phyloP scores from a whole-genome alignment of 306 rosid genomes.

The Trifolium subterraneum region DNA sequence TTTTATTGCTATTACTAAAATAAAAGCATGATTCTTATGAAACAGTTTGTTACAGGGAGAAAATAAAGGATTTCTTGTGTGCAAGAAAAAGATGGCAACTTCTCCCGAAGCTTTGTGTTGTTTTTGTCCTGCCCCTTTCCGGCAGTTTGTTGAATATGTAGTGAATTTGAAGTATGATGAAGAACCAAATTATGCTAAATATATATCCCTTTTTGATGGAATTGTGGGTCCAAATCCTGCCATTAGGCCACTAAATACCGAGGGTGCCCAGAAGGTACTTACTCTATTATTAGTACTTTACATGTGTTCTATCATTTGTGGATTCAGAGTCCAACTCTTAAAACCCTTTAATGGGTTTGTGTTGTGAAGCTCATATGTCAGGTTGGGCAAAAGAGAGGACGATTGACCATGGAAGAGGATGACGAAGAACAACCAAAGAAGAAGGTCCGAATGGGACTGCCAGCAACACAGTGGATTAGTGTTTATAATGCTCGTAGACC shows the following conservation, averaged over 20 bases:
- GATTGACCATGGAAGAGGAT: conserved; percentile 75
- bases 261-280: conserved; percentile 92
- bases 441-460: conserved; percentile 86
- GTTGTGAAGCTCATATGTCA: conserved; percentile 71
- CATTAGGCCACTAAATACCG: conserved; percentile 89
- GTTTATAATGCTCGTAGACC: conserved; percentile 88
- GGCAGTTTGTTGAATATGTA: conserved; percentile 82
- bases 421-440: conserved; percentile 90
- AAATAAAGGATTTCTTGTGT: conserved; percentile 91
- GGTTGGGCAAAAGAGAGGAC: conserved; percentile 88
- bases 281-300: not conserved
- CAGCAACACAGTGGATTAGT: conserved; percentile 96
- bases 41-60: conserved; percentile 70
- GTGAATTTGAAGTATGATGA: conserved; percentile 94
- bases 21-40: conserved; percentile 12
- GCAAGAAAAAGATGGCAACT: conserved; percentile 95
- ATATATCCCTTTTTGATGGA: conserved; percentile 86
- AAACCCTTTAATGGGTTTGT: conserved; percentile 30
- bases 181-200: conserved; percentile 89
- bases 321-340: conserved; percentile 34
- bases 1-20: conserved; percentile 5
- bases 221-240: conserved; percentile 84
- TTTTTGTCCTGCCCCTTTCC: conserved; percentile 82
- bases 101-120: conserved; percentile 81
- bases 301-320: conserved; percentile 9